Base-by-base conservation (phyloP, 495 filamentous ascomycete genomes). In the Aspergillus wentii region DNA sequence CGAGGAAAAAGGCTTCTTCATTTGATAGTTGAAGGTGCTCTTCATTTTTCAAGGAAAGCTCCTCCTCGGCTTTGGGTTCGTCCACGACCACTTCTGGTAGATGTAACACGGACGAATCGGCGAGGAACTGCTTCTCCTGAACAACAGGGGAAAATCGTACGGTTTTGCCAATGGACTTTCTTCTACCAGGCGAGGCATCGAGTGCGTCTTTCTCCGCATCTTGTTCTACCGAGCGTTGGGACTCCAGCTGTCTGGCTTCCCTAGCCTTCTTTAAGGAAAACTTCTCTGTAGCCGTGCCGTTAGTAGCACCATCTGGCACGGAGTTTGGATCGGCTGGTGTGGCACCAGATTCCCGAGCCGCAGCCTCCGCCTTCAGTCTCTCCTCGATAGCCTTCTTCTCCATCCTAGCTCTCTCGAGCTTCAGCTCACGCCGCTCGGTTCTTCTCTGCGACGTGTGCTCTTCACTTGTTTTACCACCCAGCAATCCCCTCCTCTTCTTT, bases 1-100 rank as follows among this genome's bases (percentile, higher is more conserved):
- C 67, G 4, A 99, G 74, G 63, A 95, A 99, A 64, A 97, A 94
- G 3, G 88, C 80, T 66, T 99, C 92, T 54, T 95, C 91, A 2
- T 81, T 75, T 6, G 82, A 85, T 14, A 97, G 69, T 53, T 99
- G 92, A 20, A 95, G 80, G 51, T 95, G 89, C 45, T 99, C 92
- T 63, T 89, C 78, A 53, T 96, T 80, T 31, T 72, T 48, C 27
- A 94, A 66, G 0, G 35, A 23, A 19, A 41, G 22, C 20, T 57
- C 49, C 18, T 56, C 57, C 17, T 52, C 44, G 10, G 41, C 10
- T 29, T 54, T 56, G 33, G 19, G 61, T 52, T 41, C 64, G 63
- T 49, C 43, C 5, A 33, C 32, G 13, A 34, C 8, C 3, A 35
- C 20, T 13, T 52, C 49, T 6, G 51, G 36, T n/a, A 42, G 22